A percentile compares a stretch with the other conserved stretches of the same genome.
phyloP scores from a whole-genome alignment of 495 filamentous ascomycete species.

The Neurospora tetrasperma region DNA sequence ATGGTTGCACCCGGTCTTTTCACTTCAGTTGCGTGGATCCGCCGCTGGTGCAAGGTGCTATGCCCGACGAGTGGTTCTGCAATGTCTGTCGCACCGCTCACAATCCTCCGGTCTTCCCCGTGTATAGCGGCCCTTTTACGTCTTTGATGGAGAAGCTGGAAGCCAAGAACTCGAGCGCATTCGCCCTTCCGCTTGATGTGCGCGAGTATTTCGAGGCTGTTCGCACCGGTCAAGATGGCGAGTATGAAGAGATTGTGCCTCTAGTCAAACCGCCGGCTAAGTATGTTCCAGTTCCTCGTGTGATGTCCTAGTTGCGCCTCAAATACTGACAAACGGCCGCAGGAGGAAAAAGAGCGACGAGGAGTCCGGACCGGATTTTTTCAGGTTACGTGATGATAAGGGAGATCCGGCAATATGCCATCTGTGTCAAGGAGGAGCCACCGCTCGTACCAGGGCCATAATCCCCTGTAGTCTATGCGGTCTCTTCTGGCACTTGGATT shows the following conservation, averaged over 20 bases:
- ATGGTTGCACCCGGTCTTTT: slow-evolving; percentile 76
- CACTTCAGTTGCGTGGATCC: slow-evolving; percentile 82
- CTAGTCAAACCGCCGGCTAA: slow-evolving; percentile 29
- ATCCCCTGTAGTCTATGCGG: slow-evolving; percentile 76
- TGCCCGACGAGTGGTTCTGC: slow-evolving; percentile 77
- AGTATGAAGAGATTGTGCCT: slow-evolving; percentile 55
- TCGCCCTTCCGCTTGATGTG: slow-evolving; percentile 55
- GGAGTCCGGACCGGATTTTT: slow-evolving; percentile 52
- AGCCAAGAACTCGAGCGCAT: slow-evolving; percentile 58
- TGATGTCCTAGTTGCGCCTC: slow-evolving; percentile 9
- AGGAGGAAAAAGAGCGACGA: slow-evolving; percentile 50
- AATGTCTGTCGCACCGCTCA: slow-evolving; percentile 49
- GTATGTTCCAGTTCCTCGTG: slow-evolving; percentile 3
- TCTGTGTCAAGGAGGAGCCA: slow-evolving; percentile 48
- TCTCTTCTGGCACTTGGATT: slow-evolving; percentile 82
- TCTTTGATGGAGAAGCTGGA: slow-evolving; percentile 49
- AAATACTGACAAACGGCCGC: slow-evolving; percentile 15
- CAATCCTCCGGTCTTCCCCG: slow-evolving; percentile 24
- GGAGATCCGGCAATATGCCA: slow-evolving; percentile 63
- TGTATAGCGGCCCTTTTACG: slow-evolving; percentile 43
- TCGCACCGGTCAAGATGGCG: slow-evolving; percentile 59
- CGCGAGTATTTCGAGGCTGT: slow-evolving; percentile 68
- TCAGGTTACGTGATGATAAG: slow-evolving; percentile 53
- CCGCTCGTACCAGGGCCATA: slow-evolving; percentile 48
- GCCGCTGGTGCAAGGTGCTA: slow-evolving; percentile 53